Base-by-base conservation (phyloP, 192 early-diverging fungal genomes). In the Fimicolochytrium jonesii region DNA sequence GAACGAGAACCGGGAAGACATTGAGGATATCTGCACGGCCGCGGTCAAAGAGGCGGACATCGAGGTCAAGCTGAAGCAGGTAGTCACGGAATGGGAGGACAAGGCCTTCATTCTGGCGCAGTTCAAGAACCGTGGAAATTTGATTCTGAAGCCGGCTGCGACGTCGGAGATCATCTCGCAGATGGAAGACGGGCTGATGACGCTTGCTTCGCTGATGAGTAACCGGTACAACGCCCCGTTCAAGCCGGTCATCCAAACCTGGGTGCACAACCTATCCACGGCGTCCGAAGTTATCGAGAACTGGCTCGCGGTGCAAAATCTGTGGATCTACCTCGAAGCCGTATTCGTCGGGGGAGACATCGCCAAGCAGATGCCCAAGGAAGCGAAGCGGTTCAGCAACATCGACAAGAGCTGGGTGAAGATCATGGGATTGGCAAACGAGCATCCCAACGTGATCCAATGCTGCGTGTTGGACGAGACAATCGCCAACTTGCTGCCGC, bases 301-400 rank as follows among this genome's bases (percentile, higher is more conserved):
- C 36, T 85, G 83, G 83, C 66, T 85, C 17, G 75, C 77, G 6
- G 82, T 85, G 30, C 83, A 85, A 42, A 85, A 85, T 56, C 54
- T 85, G 67, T 85, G 83, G 83, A 85, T 85, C 59, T 85, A 85
- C 48, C 64, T 85, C 4, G 83, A 85, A 59, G 83, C 83, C 52
- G 83, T 85, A 4, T 85, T 85, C 54, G 83, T 85, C 23, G 83
- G 83, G 25, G 83, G 83, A 48, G 83, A 85, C 69, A 85, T 85
- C 57, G 83, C 83, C 28, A 85, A 85, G 57, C 83, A 85, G 52
- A 85, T 85, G 82, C 83, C 83, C 29, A 83, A 84, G 57, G 83
- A 85, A 67, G 81, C 83, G 9, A 85, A 85, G 64, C 67, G 83
- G 30, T 85, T 85, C 65, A 80, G 77, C 59, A 84, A 82, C 56